Conservation (phyloP, 164 flowering plant species). For the Piper betle region DNA sequence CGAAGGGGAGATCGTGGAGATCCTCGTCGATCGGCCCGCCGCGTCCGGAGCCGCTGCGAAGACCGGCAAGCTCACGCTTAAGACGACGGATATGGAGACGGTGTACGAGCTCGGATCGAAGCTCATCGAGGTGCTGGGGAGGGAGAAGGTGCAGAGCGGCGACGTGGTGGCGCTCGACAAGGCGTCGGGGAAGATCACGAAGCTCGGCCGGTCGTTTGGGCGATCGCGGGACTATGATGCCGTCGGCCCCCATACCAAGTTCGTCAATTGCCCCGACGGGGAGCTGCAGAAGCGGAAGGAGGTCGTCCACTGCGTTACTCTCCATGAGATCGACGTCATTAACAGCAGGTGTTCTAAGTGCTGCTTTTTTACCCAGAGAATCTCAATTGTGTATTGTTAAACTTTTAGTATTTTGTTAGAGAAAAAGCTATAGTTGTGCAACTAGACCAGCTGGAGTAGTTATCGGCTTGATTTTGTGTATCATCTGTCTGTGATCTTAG, state of each 20-base stretch:
- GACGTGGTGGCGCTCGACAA: slow-evolving; percentile 91
- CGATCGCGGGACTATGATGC: slow-evolving; percentile 91
- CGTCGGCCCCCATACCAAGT: slow-evolving; percentile 81
- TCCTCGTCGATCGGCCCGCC: slow-evolving; percentile 82
- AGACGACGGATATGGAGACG: slow-evolving; percentile 97
- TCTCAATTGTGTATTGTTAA: neutral
- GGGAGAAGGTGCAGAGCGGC: slow-evolving; percentile 95
- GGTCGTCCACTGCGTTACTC: slow-evolving; percentile 86
- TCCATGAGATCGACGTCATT: slow-evolving; percentile 96
- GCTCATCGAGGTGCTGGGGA: slow-evolving; percentile 86
- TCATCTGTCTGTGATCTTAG: too few relatives aligned
- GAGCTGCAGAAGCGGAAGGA: slow-evolving; percentile 99
- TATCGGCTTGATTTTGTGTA: too few relatives aligned
- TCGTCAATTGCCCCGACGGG: slow-evolving; percentile 95
- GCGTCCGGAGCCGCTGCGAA: slow-evolving; percentile 65
- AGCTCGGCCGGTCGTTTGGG: slow-evolving; percentile 81
- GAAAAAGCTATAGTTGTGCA: too few relatives aligned
- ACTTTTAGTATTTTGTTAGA: too few relatives aligned
- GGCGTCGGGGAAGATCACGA: slow-evolving; percentile 78
- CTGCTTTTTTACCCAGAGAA: neutral
- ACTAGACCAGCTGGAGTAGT: too few relatives aligned
- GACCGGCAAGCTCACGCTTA: slow-evolving; percentile 80
- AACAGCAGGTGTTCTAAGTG: slow-evolving; percentile 60
- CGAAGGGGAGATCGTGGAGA: slow-evolving; percentile 95
- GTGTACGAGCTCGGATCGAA: slow-evolving; percentile 85